phyloP scores from a whole-genome alignment of 148 eudicot genomes.

The Chenopodium suecicum region DNA sequence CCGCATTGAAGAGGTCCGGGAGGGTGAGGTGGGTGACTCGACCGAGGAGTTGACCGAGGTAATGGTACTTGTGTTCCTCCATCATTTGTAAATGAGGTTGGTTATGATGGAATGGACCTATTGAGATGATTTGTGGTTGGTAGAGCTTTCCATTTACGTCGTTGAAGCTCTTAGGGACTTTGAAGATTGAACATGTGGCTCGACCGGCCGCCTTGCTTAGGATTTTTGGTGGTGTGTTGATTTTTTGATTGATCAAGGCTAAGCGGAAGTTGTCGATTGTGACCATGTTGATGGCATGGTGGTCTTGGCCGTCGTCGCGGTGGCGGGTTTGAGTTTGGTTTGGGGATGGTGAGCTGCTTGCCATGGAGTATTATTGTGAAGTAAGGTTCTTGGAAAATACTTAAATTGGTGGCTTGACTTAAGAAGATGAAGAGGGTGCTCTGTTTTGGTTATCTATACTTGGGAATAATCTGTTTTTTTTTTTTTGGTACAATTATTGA shows the following conservation, averaged over 20 bases:
- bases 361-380: not conserved
- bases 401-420: not conserved
- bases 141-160: slow-evolving; percentile 51
- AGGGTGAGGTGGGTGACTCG: slow-evolving; percentile 33
- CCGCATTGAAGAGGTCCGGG: slow-evolving; percentile 34
- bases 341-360: not conserved
- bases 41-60: slow-evolving; percentile 40
- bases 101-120: slow-evolving; percentile 75
- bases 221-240: slow-evolving; percentile 41
- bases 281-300: slow-evolving; percentile 11
- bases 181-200: slow-evolving; percentile 63
- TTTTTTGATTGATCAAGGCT: slow-evolving; percentile 21
- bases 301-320: not conserved
- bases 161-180: slow-evolving; percentile 57
- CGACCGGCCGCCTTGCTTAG: slow-evolving; percentile 61
- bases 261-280: slow-evolving; percentile 20
- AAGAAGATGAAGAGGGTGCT: not conserved
- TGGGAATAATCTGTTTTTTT: not conserved
- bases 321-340: not conserved
- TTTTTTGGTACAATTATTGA: not conserved
- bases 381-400: not conserved
- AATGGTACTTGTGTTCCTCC: slow-evolving; percentile 76
- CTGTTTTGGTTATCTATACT: not conserved
- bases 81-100: slow-evolving; percentile 51
- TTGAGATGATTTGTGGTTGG: slow-evolving; percentile 62